Percentiles rank a stretch among this genome's conserved stretches.
Conservation (phyloP, 225 moss, liverwort and hornwort species). For the Antitrichia curtipendula region DNA sequence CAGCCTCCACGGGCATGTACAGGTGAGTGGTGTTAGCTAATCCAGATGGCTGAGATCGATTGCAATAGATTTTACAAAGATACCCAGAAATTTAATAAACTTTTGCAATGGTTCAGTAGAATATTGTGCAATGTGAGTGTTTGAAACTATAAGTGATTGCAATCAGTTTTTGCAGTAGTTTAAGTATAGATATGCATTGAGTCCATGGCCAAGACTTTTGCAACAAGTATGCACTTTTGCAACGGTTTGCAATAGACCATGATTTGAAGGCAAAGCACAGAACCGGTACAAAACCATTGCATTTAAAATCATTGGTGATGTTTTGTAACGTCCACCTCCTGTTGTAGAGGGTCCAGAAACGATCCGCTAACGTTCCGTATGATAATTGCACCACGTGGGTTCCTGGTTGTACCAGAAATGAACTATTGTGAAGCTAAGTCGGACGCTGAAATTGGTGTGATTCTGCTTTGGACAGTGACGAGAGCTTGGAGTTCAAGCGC, state of each 20-base stretch:
- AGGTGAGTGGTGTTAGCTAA: neutral
- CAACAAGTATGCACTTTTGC: neutral
- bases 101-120: neutral
- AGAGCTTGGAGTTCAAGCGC: constrained; percentile 24
- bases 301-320: neutral
- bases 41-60: neutral
- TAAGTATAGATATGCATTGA: neutral
- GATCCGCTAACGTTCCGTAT: neutral
- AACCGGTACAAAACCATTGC: neutral
- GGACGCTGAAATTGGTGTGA: neutral
- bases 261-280: neutral
- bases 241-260: neutral
- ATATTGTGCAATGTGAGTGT: neutral
- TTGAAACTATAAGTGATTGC: neutral
- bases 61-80: neutral
- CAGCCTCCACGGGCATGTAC: constrained; percentile 11
- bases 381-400: too few species aligned
- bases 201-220: neutral
- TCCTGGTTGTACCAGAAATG: neutral
- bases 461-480: neutral
- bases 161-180: neutral
- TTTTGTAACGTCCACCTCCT: neutral
- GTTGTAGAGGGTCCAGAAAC: neutral
- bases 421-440: neutral
- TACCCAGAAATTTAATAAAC: neutral